Percentiles rank a stretch among this genome's conserved stretches.
These are phyloP conservation scores for Pisolithus sp. DNA, from an alignment of 768 basidiomycete species.

Conservation along the genomic window DNA sequence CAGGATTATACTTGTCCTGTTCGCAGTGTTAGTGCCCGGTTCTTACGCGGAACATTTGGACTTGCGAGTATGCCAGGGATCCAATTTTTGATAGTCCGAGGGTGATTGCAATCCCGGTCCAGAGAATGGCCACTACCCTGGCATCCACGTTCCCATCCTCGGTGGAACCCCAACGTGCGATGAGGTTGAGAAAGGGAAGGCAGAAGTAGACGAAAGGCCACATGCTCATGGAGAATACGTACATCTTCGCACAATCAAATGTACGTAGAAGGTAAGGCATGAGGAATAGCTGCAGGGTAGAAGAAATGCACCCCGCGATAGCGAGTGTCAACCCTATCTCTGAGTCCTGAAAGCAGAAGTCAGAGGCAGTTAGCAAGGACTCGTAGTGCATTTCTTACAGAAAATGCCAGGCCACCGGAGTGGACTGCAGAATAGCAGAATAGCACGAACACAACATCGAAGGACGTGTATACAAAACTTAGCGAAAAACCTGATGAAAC, in stretches of 20 bases:
- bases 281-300: conserved; percentile 44
- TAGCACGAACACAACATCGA: conserved; percentile 62
- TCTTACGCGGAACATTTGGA: conserved; percentile 6
- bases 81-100: conserved; percentile 40
- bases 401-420: conserved; percentile 52
- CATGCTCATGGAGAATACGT: conserved; percentile 46
- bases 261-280: conserved; percentile 50
- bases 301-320: conserved; percentile 42
- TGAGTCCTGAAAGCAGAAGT: conserved; percentile 32
- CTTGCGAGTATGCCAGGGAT: conserved; percentile 50
- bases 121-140: conserved; percentile 31
- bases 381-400: conserved; percentile 33
- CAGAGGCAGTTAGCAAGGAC: background rate
- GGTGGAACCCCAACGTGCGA: conserved; percentile 37
- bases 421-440: conserved; percentile 58
- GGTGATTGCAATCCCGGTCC: conserved; percentile 43
- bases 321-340: conserved; percentile 60
- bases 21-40: background rate
- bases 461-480: conserved; percentile 49
- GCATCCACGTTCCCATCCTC: conserved; percentile 20
- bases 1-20: conserved; percentile 58
- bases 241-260: conserved; percentile 44
- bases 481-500: conserved; percentile 47
- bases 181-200: conserved; percentile 46
- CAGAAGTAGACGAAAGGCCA: conserved; percentile 50